Percentiles rank a stretch among this genome's conserved stretches.
Conservation (phyloP, 1,139 yeast genomes). For the Yamadazyma triangularis region DNA sequence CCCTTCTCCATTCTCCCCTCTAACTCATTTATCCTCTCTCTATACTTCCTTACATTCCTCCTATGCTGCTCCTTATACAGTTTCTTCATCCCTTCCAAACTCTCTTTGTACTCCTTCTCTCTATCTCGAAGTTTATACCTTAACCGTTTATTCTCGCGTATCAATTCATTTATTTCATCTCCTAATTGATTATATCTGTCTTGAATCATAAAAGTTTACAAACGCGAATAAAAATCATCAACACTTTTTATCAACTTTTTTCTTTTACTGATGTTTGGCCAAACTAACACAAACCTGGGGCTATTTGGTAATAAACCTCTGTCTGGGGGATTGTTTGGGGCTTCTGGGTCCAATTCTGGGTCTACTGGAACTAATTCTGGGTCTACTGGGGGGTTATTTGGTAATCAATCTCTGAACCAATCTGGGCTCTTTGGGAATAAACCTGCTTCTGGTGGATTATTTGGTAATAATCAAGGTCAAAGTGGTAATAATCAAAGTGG, state of each 20-base stretch:
- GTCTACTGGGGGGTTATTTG: slow-evolving; percentile 16
- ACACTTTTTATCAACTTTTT: background rate
- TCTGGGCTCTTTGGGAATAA: background rate
- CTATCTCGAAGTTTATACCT: too few relatives aligned
- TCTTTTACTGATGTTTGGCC: background rate
- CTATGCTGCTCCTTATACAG: slow-evolving; percentile 10
- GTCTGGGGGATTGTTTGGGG: slow-evolving; percentile 6
- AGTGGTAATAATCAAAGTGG: slow-evolving; percentile 12
- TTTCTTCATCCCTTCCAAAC: slow-evolving; percentile 8
- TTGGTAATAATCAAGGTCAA: slow-evolving; percentile 9
- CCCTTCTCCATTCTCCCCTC: background rate
- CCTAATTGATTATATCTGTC: slow-evolving; percentile 7
- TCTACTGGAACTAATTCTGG: slow-evolving; percentile 7
- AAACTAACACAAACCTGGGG: slow-evolving; percentile 11
- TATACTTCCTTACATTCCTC: slow-evolving; percentile 10
- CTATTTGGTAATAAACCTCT: slow-evolving; percentile 8
- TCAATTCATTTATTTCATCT: slow-evolving; percentile 4
- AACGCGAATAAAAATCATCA: slow-evolving; percentile 10
- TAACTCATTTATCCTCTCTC: slow-evolving; percentile 8
- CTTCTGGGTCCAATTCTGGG: slow-evolving; percentile 8
- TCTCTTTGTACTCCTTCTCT: slow-evolving; percentile 5
- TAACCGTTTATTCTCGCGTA: background rate
- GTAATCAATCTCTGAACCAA: slow-evolving; percentile 1
- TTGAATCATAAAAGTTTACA: slow-evolving; percentile 7
- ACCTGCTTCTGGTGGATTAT: slow-evolving; percentile 1